Base-by-base conservation (phyloP, 306 rosid species). In the Rubus parviflorus region DNA sequence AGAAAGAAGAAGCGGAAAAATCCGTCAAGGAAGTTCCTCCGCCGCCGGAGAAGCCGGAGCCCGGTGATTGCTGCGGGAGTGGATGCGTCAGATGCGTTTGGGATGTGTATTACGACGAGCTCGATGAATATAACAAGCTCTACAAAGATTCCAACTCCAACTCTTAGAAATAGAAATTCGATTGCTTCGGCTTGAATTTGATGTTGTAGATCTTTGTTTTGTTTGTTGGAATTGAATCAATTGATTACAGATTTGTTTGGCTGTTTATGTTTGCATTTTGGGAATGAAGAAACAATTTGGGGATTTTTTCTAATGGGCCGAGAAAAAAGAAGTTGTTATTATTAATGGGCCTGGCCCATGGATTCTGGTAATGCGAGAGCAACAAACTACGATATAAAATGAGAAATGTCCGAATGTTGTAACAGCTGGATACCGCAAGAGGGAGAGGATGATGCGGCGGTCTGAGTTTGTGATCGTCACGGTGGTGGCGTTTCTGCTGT, bases 11-110 rank as follows among this genome's bases (percentile, higher is more conserved):
- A 46, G 62, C 5, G 74, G 42, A 61, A 8, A 70, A 76, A 23
- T 9, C 11, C 10, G 58, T 3, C 35, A 35, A 68, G 68, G 83
- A 81, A 79, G 19, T 73, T 6, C 94, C 87, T 60, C 95, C 96
- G 6, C 79, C 77, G 40, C 84, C 94, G 80, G 93, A 90, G 86
- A 94, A 92, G 84, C 98, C 97, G 35, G 83, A 87, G 56, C 87
- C 92, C 6, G 97, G 89, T 6, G 98, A 92, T 85, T 95, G 97
- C 66, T 95, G 98, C 68, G 97, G 97, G 38, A 92, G 93, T 80
- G 97, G 97, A 4, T 95, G 98, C 81, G 93, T 92, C n/a, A 87
- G 92, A 1, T 92, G 98, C 83, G 93, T 95, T 17, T 95, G 98
- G 97, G 97, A 95, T 40, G 16, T 88, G 0, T 95, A 92, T 79